Evolutionary conservation across 768 basidiomycete species (phyloP).

Genomic region (Suillus cothurnatus): DNA sequence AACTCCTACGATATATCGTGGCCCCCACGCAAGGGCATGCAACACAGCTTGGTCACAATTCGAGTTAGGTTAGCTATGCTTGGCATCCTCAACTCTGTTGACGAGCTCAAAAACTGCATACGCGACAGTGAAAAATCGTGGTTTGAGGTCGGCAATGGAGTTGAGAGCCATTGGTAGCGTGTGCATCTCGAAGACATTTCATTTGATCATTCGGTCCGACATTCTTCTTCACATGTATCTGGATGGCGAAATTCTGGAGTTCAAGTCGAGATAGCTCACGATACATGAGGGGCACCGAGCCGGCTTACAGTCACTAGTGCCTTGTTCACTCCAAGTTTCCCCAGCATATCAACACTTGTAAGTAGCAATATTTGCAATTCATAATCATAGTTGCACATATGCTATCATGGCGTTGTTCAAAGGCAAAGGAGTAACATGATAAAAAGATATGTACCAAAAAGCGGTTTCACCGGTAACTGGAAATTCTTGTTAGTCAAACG

Average conservation of each 20-base stretch:
- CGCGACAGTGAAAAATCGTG: conserved; percentile 1
- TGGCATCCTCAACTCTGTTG: too few species aligned
- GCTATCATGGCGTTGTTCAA: conserved; percentile 37
- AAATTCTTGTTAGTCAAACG: not conserved
- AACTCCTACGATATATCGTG: conserved; percentile 4
- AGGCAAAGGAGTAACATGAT: conserved; percentile 47
- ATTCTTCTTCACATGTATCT: not conserved
- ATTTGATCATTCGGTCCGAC: not conserved
- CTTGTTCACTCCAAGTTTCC: not conserved
- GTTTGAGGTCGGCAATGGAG: not conserved
- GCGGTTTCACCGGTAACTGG: conserved; percentile 67
- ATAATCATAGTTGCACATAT: conserved; percentile 36
- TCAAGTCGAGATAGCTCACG: not conserved
- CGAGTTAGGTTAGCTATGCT: not conserved
- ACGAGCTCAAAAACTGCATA: not conserved
- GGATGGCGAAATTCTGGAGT: not conserved
- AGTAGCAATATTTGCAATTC: conserved; percentile 13
- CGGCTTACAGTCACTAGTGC: not conserved
- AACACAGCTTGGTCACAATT: not conserved
- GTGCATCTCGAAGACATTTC: not conserved
- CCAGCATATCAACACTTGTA: not conserved
- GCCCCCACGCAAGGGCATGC: not conserved
- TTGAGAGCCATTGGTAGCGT: not conserved
- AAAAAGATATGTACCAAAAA: conserved; percentile 37
- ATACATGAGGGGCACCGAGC: not conserved